A percentile compares a stretch with the other conserved stretches of the same genome.
Conservation (phyloP, 2,329 filamentous ascomycete genomes). For the Dothistroma pini region DNA sequence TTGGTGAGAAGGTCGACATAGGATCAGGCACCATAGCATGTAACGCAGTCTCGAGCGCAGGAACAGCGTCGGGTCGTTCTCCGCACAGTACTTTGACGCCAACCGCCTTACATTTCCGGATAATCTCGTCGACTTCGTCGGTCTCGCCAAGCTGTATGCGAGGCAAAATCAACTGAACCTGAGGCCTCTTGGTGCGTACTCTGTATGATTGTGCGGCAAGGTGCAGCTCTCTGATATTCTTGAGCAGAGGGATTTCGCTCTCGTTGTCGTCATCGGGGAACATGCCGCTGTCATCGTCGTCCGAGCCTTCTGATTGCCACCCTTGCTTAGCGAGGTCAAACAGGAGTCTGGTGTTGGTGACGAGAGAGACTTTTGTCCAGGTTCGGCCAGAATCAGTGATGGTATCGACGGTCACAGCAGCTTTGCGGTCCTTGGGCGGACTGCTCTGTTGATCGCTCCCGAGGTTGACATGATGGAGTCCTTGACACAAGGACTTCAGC, state of each 20-base stretch:
- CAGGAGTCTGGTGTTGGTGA: constrained; percentile 60
- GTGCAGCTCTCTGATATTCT: constrained; percentile 56
- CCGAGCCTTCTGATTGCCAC: constrained; percentile 52
- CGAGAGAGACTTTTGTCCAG: constrained; percentile 67
- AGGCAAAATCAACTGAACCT: constrained; percentile 58
- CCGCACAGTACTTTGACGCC: constrained; percentile 40
- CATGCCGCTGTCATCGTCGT: constrained; percentile 40
- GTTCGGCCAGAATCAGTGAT: constrained; percentile 59
- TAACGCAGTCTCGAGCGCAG: constrained; percentile 27
- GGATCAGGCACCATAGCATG: constrained; percentile 39
- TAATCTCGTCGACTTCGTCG: constrained; percentile 54
- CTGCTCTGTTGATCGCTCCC: constrained; percentile 26
- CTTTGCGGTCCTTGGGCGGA: constrained; percentile 22
- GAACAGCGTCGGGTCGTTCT: constrained; percentile 24
- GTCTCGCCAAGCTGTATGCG: constrained; percentile 51
- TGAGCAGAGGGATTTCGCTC: constrained; percentile 56
- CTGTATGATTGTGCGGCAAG: constrained; percentile 55
- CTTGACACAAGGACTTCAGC: constrained; percentile 23
- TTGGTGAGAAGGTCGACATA: constrained; percentile 37
- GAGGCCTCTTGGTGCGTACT: constrained; percentile 58
- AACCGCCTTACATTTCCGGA: constrained; percentile 54
- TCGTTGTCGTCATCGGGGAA: constrained; percentile 45
- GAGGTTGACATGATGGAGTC: constrained; percentile 25
- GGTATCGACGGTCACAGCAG: constrained; percentile 55
- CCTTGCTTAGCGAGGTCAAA: constrained; percentile 68